Evolutionary conservation across 2,329 filamentous ascomycete species (phyloP).

Genomic region (Chaetomiaceae sp.): DNA sequence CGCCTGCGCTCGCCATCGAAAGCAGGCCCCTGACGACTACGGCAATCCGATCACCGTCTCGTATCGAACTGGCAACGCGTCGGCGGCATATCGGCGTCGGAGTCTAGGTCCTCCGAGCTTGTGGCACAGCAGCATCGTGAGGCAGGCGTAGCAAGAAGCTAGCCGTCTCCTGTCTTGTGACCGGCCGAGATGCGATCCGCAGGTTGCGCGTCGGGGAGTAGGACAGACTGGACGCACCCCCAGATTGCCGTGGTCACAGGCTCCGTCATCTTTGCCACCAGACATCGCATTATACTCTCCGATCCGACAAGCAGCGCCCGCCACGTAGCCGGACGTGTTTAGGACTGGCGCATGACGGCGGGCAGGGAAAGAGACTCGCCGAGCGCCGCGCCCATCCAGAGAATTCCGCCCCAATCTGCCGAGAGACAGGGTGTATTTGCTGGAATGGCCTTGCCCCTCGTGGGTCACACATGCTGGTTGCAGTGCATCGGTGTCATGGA

Average conservation of each 20-base stretch:
- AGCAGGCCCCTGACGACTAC: neutral
- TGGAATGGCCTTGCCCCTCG: neutral
- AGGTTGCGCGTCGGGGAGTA: slow-evolving; percentile 22
- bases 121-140: slow-evolving; percentile 19
- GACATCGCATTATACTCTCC: neutral
- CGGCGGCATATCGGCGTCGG: slow-evolving; percentile 18
- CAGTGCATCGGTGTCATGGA: slow-evolving; percentile 21
- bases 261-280: slow-evolving; percentile 3
- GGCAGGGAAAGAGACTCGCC: neutral
- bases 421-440: neutral
- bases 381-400: neutral
- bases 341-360: neutral
- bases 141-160: slow-evolving; percentile 3
- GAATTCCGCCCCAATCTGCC: neutral
- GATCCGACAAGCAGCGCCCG: slow-evolving; percentile 3
- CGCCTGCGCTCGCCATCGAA: slow-evolving; percentile 14
- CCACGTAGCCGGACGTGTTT: slow-evolving; percentile 14
- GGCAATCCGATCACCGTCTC: neutral
- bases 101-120: slow-evolving; percentile 1
- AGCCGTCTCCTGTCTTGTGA: slow-evolving; percentile 9
- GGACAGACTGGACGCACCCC: slow-evolving; percentile 20
- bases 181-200: slow-evolving; percentile 20
- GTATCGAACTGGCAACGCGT: slow-evolving; percentile 17
- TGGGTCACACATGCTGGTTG: slow-evolving; percentile 23
- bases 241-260: neutral